phyloP scores from a whole-genome alignment of 2,329 filamentous ascomycete genomes.

The Pseudogymnoascus pannorum region DNA sequence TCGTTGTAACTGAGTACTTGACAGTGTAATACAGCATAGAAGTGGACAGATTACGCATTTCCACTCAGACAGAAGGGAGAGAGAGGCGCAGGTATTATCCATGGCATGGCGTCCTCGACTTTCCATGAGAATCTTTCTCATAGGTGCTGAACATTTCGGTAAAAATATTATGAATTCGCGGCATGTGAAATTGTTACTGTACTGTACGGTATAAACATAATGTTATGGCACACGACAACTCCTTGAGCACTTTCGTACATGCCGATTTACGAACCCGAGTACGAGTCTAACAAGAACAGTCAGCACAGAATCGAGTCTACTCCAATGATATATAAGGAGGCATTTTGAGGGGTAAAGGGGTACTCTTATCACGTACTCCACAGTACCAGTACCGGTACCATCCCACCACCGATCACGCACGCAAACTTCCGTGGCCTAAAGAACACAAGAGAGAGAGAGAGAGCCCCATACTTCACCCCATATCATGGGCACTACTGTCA shows the following conservation, averaged over 20 bases:
- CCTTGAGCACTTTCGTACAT: neutral
- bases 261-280: neutral
- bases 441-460: neutral
- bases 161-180: neutral
- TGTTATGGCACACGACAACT: too few relatives aligned
- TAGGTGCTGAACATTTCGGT: neutral
- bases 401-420: neutral
- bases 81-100: neutral
- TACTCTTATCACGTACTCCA: neutral
- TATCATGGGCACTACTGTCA: neutral
- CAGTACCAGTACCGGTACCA: too few relatives aligned
- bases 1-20: neutral
- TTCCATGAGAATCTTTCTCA: conserved; percentile 1
- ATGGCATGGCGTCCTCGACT: neutral
- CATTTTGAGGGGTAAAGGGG: neutral
- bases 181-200: neutral
- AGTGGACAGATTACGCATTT: neutral
- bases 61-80: neutral
- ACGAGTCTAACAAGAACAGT: neutral
- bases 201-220: too few relatives aligned
- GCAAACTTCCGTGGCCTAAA: neutral
- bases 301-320: neutral
- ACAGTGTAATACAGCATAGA: neutral
- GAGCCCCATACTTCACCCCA: neutral
- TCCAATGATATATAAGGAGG: neutral